Evolutionary conservation across 805 yeast species (phyloP), one percentile per base, ranked within the genome.

Genomic region (Metschnikowia borealis): DNA sequence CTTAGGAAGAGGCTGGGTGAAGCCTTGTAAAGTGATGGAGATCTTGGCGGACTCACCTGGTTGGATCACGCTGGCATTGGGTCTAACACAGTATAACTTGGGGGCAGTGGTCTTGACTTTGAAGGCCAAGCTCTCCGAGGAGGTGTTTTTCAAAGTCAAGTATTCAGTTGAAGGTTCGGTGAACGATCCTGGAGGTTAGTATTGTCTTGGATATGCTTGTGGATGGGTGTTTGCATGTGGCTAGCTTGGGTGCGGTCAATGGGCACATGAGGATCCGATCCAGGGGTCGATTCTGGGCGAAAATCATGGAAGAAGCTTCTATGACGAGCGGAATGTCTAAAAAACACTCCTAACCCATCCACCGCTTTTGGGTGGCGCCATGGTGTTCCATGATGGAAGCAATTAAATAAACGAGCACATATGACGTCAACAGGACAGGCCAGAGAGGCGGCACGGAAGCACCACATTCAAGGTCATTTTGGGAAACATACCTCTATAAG

Each of bases 71-170:
- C 94, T 82, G 52, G 97, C 92, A 68, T 91, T 94, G 55, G 99
- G 99, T 72, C 97, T 85, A 47, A 94, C 98, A 69, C 96, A 89
- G 76, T 91, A 85, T 69, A 89, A 76, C 69, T 89, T 91, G 54
- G 99, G 99, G 8, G 98, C 97, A 6, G 99, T 94, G 42, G 99
- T 92, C 74, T 92, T 94, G 64, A 94, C 97, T 74, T 94, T 94
- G 78, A 89, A 94, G 31, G 96, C 97, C 61, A 81, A 70, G 41
- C 84, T 76, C 32, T 82, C 72, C 48, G 75, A 75, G 14, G 80
- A 68, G 38, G 85, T 73, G 60, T 83, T 84, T 68, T 77, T 66
- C 56, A 84, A 76, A 41, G 71, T 67, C 61, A 84, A 74, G 50
- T 75, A 70, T 64, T 84, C 85, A 15, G 94, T 85, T 39, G 85